Conservation (phyloP, 306 rosid genomes). For the Fragaria iinumae region DNA sequence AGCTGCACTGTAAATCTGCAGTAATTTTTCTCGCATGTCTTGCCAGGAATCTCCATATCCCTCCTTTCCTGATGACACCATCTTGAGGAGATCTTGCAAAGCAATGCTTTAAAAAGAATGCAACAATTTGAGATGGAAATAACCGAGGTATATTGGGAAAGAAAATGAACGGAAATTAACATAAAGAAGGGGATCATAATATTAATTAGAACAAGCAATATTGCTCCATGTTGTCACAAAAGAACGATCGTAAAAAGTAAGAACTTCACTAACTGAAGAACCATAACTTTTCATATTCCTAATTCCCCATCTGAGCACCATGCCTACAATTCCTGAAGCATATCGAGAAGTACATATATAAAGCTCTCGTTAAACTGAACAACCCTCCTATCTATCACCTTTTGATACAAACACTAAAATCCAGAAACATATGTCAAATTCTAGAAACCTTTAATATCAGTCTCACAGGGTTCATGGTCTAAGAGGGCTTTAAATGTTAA, state of each 20-base stretch:
- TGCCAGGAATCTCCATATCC: constrained; percentile 64
- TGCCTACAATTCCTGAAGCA: neutral
- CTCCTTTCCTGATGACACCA: constrained; percentile 48
- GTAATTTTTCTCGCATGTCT: constrained; percentile 56
- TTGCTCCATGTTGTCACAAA: neutral
- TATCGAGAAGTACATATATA: neutral
- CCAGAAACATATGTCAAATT: neutral
- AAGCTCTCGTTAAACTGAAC: neutral
- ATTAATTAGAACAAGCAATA: neutral
- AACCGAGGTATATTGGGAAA: neutral
- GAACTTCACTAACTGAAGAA: neutral
- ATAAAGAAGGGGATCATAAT: neutral
- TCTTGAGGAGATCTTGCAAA: constrained; percentile 82
- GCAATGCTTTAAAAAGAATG: constrained; percentile 55
- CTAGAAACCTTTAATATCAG: neutral
- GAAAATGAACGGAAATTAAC: neutral
- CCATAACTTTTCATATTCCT: neutral
- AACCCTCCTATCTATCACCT: neutral
- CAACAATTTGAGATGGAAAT: constrained; percentile 29
- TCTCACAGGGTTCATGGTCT: no score
- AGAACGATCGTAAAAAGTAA: neutral
- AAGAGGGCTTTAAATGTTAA: no score
- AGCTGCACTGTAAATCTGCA: constrained; percentile 62
- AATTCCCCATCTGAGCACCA: neutral
- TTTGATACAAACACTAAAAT: neutral